Percentiles rank a stretch among this genome's conserved stretches.
Evolutionary conservation across 805 yeast species (phyloP).

Genomic region (Cyberlindnera bimundalis): DNA sequence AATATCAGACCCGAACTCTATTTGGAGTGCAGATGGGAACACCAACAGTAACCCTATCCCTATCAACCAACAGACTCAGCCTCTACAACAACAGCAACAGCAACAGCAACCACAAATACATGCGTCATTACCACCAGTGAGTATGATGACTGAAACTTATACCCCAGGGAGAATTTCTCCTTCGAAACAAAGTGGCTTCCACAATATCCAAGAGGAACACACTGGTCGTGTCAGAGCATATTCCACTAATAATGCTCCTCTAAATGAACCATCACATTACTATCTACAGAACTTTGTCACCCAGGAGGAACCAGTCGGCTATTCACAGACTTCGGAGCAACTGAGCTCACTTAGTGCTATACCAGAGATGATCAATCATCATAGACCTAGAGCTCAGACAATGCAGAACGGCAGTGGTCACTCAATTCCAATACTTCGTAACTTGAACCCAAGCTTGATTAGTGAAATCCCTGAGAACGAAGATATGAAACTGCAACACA

Average conservation of each 20-base stretch:
- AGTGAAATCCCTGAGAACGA: conserved; percentile 14
- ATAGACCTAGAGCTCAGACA: conserved; percentile 43
- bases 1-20: conserved; percentile 41
- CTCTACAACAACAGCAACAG: neutral
- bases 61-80: conserved; percentile 2
- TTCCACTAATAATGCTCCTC: conserved; percentile 23
- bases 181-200: conserved; percentile 9
- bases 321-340: conserved; percentile 16
- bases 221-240: conserved; percentile 26
- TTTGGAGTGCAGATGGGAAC: conserved; percentile 43
- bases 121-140: neutral
- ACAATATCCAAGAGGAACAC: conserved; percentile 17
- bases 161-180: conserved; percentile 22
- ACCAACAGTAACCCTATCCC: neutral
- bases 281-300: conserved; percentile 12
- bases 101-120: neutral
- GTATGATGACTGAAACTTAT: conserved; percentile 5
- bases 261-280: conserved; percentile 21
- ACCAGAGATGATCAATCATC: conserved; percentile 6
- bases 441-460: conserved; percentile 9
- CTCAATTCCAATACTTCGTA: conserved; percentile 30
- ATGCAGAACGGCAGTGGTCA: conserved; percentile 28
- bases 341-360: conserved; percentile 12
- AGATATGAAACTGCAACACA: neutral
- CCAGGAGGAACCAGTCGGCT: conserved; percentile 11